Percentiles rank a stretch among this genome's conserved stretches.
Conservation (phyloP, 139 green algal genomes). For the Yamagishiella unicocca region DNA sequence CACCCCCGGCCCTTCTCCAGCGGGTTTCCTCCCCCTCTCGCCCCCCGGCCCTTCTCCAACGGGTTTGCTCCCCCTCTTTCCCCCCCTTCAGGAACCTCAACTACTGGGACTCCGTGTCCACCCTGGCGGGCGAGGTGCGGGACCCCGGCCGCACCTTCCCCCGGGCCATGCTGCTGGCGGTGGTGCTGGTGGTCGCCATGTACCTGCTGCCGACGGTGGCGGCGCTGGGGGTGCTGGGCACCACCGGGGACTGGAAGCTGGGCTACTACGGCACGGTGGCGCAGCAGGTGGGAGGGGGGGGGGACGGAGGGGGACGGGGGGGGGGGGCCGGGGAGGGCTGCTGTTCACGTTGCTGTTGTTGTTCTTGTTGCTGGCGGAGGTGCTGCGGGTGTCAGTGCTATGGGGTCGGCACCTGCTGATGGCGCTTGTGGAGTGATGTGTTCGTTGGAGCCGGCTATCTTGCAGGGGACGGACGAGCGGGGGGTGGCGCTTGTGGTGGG, state of each 20-base stretch:
- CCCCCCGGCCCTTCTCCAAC: no score
- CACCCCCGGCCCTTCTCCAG: no score
- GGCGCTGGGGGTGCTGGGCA: slow-evolving; percentile 78
- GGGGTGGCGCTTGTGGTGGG: no score
- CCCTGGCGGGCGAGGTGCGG: slow-evolving; percentile 92
- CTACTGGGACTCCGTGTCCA: slow-evolving; percentile 87
- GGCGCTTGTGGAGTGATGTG: no score
- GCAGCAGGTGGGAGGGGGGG: slow-evolving; percentile 68
- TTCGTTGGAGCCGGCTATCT: no score
- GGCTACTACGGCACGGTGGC: slow-evolving; percentile 89
- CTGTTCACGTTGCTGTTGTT: no score
- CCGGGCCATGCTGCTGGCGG: slow-evolving; percentile 78
- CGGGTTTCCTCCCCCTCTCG: neutral
- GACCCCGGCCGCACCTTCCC: slow-evolving; percentile 86
- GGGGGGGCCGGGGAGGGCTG: no score
- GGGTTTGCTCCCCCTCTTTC: neutral
- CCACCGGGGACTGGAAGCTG: slow-evolving; percentile 79
- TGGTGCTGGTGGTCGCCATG: slow-evolving; percentile 76
- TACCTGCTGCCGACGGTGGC: slow-evolving; percentile 85
- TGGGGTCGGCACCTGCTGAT: no score
- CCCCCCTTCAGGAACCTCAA: slow-evolving; percentile 85
- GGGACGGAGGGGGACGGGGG: no score
- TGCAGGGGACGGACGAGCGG: no score
- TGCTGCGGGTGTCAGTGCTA: no score
- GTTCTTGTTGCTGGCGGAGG: no score